These are phyloP conservation scores for Neurospora sp. DNA, from an alignment of 495 filamentous ascomycete genomes.

Conservation along the genomic window DNA sequence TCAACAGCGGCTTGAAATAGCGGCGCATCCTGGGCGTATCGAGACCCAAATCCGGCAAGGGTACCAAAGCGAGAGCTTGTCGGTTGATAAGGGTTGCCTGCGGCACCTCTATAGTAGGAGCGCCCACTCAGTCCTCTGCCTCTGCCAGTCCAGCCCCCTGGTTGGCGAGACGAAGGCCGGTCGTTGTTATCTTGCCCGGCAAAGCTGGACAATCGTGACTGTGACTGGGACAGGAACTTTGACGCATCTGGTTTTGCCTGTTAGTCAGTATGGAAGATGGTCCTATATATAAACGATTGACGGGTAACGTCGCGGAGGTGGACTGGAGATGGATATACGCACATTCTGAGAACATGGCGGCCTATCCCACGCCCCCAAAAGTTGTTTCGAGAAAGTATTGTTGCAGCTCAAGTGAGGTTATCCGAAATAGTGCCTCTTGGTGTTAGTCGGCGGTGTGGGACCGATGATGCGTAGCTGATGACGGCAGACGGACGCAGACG, in stretches of 20 bases:
- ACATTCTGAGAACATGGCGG: conserved; percentile 95
- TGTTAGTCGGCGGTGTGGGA: neutral
- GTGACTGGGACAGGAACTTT: conserved; percentile 92
- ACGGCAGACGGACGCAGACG: neutral
- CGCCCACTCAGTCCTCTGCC: conserved; percentile 26
- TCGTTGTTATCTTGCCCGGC: conserved; percentile 49
- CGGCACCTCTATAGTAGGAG: conserved; percentile 24
- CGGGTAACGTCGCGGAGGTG: neutral
- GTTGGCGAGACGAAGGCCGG: conserved; percentile 19
- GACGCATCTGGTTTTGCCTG: conserved; percentile 68
- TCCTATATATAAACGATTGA: conserved; percentile 8
- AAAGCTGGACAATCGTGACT: conserved; percentile 66
- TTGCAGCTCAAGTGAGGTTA: neutral
- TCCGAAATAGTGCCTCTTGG: neutral
- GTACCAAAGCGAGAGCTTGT: conserved; percentile 56
- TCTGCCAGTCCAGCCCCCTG: conserved; percentile 24
- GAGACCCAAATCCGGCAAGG: conserved; percentile 67
- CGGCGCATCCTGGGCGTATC: conserved; percentile 66
- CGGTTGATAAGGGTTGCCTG: conserved; percentile 64
- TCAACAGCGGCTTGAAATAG: conserved; percentile 79
- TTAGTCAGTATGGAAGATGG: conserved; percentile 2
- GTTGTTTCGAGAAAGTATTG: neutral
- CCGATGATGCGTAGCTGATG: neutral
- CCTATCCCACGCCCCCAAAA: conserved; percentile 13
- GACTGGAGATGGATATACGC: conserved; percentile 30